These are phyloP conservation scores for Astrocystis sublimbata DNA, from an alignment of 495 filamentous ascomycete species.

Conservation along the genomic window DNA sequence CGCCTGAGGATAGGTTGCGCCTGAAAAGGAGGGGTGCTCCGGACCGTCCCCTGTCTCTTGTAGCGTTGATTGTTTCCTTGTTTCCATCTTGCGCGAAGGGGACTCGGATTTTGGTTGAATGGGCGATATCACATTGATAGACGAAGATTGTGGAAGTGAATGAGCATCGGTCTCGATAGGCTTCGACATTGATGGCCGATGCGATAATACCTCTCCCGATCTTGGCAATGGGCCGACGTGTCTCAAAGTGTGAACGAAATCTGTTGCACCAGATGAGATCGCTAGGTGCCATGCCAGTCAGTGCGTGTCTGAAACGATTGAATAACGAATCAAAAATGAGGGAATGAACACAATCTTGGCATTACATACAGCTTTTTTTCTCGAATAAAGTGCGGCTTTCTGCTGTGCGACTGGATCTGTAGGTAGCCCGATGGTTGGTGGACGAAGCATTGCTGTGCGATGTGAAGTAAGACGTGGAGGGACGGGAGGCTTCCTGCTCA, in stretches of 20 bases:
- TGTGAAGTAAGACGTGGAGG: conserved; percentile 9
- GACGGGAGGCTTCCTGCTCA: background rate
- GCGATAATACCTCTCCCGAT: background rate
- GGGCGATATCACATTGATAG: conserved; percentile 6
- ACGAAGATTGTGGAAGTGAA: conserved; percentile 19
- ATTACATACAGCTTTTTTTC: conserved; percentile 27
- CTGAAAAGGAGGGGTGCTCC: background rate
- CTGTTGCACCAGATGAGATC: conserved; percentile 19
- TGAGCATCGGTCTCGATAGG: conserved; percentile 14
- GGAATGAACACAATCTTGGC: background rate
- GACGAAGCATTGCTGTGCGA: conserved; percentile 16
- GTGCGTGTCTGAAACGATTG: conserved; percentile 1
- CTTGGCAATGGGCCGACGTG: background rate
- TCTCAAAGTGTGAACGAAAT: background rate
- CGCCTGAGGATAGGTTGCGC: conserved; percentile 2
- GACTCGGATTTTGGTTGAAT: background rate
- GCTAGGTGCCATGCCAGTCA: conserved; percentile 20
- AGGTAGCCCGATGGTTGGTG: conserved; percentile 18
- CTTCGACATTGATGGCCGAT: conserved; percentile 7
- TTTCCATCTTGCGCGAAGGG: background rate
- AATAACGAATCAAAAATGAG: too few relatives aligned
- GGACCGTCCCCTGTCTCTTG: background rate
- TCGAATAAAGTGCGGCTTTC: conserved; percentile 41
- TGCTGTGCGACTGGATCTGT: conserved; percentile 32
- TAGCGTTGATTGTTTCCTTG: background rate